Evolutionary conservation across 2,329 filamentous ascomycete genomes (phyloP), one percentile per base, ranked within the genome.

Genomic region (Periconia sp.): DNA sequence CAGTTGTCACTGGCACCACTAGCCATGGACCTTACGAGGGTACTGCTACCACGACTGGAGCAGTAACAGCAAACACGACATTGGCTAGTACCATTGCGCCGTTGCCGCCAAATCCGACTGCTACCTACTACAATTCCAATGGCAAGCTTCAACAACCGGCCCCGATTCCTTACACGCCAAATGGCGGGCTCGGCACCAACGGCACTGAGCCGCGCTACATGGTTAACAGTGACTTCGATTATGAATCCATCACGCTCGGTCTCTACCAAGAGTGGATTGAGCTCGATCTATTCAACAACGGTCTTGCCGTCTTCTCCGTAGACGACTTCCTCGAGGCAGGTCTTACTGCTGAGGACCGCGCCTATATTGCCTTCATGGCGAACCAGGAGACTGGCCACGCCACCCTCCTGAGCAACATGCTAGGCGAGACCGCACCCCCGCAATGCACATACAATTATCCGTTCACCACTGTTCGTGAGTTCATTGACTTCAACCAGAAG

Each of bases 211-310:
- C 90, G 1, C 84, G 91, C 1, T 93, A 93, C 73, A 85, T 88
- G 56, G 86, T 90, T 0, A 81, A 90, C 64, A 90, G 87, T 58
- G 91, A 95, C 66, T 94, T 92, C 66, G 91, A 94, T 72, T 94
- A 88, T 69, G 82, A 93, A 69, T 92, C 89, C 0, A 80, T 94
- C 30, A 82, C 85, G 0, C 78, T 94, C 13, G 89, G 83, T 13
- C 77, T 93, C 0, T 92, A 93, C 68, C 88, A 92, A 64, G 90
- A 94, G 73, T 94, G 85, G 82, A 91, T 93, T 50, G 90, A 94
- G 74, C 80, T 94, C 1, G 91, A 94, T 68, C 80, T 91, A 14
- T 94, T 94, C 81, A 86, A 90, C 71, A 85, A 88, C 67, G 90
- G 88, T 14, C 80, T 94, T 2, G 84, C 83, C 0, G 83, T 79